These are phyloP conservation scores for Adenanthera pavonina DNA, from an alignment of 306 rosid species.

Conservation along the genomic window DNA sequence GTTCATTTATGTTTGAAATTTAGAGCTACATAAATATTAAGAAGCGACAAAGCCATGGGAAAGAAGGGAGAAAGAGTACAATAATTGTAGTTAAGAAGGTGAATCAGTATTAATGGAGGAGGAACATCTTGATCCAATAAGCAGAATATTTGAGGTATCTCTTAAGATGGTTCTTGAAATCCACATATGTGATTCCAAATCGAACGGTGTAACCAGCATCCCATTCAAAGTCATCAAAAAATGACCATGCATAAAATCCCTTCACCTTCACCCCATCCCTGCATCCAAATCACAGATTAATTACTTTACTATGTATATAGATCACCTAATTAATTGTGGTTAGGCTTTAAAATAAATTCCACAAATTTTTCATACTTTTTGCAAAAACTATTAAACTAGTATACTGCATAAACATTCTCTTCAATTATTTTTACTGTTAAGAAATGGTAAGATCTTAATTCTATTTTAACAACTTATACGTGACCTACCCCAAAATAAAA, in stretches of 20 bases:
- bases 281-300: background rate
- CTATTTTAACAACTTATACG: too few relatives aligned
- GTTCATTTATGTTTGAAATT: too few relatives aligned
- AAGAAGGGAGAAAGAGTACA: background rate
- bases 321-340: too few relatives aligned
- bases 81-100: background rate
- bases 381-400: too few relatives aligned
- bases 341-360: too few relatives aligned
- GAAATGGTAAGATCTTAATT: too few relatives aligned
- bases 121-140: conserved; percentile 58
- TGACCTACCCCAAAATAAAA: too few relatives aligned
- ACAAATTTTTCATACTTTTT: too few relatives aligned
- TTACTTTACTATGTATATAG: too few relatives aligned
- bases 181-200: conserved; percentile 54
- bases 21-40: too few relatives aligned
- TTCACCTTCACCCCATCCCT: conserved; percentile 55
- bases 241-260: conserved; percentile 60
- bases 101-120: conserved; percentile 7
- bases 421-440: background rate
- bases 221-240: conserved; percentile 63
- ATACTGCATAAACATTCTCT: too few relatives aligned
- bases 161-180: conserved; percentile 45
- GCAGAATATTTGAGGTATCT: conserved; percentile 63
- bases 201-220: conserved; percentile 60
- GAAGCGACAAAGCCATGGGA: too few relatives aligned